Evolutionary conservation across 106 monocot genomes (phyloP).

Genomic region (Phalaenopsis aphrodite): DNA sequence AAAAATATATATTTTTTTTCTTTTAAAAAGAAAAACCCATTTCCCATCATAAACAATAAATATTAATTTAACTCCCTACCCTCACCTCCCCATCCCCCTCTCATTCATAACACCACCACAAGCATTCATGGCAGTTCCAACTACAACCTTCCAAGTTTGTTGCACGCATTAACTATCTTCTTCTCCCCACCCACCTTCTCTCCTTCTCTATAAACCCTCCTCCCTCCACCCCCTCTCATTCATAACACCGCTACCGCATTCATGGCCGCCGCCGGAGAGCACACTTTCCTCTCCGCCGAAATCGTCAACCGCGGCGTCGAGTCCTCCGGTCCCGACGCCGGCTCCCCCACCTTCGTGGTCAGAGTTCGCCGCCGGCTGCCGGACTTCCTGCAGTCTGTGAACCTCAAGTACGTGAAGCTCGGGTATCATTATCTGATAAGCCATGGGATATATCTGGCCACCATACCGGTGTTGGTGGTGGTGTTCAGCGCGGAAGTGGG

Average conservation of each 20-base stretch:
- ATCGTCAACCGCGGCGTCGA: constrained; percentile 93
- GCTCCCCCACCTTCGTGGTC: constrained; percentile 81
- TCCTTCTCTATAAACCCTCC: neutral
- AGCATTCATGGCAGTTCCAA: constrained; percentile 9
- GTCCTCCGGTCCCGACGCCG: constrained; percentile 73
- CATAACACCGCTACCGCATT: no score
- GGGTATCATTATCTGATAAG: constrained; percentile 93
- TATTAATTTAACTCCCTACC: neutral
- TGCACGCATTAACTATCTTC: neutral
- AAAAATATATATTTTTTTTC: no score
- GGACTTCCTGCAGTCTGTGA: constrained; percentile 95
- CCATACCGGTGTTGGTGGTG: constrained; percentile 64
- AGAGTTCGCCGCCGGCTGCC: constrained; percentile 76
- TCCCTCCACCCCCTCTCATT: neutral
- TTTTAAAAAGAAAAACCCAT: no score
- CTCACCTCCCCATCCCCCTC: neutral
- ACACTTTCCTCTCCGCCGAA: constrained; percentile 74
- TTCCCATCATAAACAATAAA: neutral
- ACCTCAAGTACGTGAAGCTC: constrained; percentile 88
- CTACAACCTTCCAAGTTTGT: constrained; percentile 1
- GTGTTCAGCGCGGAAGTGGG: constrained; percentile 86
- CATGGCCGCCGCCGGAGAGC: constrained; percentile 38
- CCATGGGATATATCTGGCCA: constrained; percentile 72
- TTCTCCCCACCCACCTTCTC: neutral
- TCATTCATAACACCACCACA: neutral